Conservation (phyloP, 2,329 filamentous ascomycete genomes). For the Neopestalotiopsis clavispora region DNA sequence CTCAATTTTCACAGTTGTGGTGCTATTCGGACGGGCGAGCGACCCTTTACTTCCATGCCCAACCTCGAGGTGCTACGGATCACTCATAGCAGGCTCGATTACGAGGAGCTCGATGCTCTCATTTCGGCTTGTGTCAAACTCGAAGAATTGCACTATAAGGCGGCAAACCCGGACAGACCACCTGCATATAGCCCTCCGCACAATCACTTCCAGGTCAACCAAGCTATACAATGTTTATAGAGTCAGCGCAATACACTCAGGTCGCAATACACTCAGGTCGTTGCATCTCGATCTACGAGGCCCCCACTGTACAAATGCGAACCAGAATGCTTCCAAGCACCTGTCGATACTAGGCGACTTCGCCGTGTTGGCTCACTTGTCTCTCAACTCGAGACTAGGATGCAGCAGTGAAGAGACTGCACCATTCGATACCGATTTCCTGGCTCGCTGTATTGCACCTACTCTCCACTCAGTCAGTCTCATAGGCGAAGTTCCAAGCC, state of each 20-base stretch:
- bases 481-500: background rate
- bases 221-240: background rate
- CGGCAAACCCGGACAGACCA: background rate
- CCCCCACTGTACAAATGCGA: background rate
- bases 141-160: background rate
- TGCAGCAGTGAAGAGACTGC: background rate
- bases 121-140: background rate
- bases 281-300: background rate
- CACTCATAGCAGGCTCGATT: background rate
- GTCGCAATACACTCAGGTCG: background rate
- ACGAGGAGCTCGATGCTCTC: background rate
- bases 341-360: background rate
- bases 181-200: background rate
- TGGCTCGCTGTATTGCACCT: background rate
- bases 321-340: background rate
- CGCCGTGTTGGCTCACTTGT: background rate
- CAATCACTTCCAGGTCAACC: background rate
- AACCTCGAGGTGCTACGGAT: background rate
- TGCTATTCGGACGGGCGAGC: background rate
- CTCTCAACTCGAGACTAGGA: background rate
- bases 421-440: background rate
- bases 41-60: background rate
- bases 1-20: background rate
- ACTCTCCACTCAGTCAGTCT: background rate
- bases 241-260: background rate